Conservation (phyloP, 2,329 filamentous ascomycete genomes). For the Clarireedia homoeocarpa region DNA sequence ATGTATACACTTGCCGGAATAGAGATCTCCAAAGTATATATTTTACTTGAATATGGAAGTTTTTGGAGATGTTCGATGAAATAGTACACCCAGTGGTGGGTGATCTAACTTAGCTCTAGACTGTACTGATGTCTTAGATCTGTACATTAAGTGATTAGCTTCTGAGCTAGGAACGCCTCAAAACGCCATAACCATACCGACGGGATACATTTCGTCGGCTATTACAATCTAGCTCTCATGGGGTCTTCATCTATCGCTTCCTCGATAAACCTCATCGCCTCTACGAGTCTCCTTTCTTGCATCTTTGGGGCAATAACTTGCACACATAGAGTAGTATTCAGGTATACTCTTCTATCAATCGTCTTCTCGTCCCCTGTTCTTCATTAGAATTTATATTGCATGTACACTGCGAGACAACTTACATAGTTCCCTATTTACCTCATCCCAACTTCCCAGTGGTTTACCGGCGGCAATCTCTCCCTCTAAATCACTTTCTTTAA, state of each 20-base stretch:
- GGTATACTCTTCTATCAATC: conserved; percentile 24
- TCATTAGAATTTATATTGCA: not conserved
- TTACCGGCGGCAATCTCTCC: conserved; percentile 37
- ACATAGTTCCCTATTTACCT: conserved; percentile 51
- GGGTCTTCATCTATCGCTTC: not conserved
- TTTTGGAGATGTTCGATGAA: too few relatives aligned
- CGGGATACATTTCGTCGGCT: too few relatives aligned
- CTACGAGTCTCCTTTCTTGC: conserved; percentile 24
- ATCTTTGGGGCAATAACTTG: conserved; percentile 26
- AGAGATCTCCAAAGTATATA: too few relatives aligned
- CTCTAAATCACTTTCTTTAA: conserved; percentile 41
- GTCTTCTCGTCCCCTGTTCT: conserved; percentile 20
- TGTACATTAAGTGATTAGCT: too few relatives aligned
- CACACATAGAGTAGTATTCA: conserved; percentile 23
- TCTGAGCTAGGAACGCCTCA: too few relatives aligned
- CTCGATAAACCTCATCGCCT: conserved; percentile 27
- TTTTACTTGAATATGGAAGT: too few relatives aligned
- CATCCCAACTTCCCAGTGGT: conserved; percentile 49
- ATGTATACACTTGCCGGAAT: too few relatives aligned
- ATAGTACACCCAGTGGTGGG: too few relatives aligned
- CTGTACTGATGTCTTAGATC: too few relatives aligned
- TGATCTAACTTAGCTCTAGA: too few relatives aligned
- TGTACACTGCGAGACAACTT: conserved; percentile 21
- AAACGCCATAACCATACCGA: too few relatives aligned
- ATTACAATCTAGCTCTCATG: not conserved